phyloP scores from a whole-genome alignment of 2,329 filamentous ascomycete genomes.

The Tolypocladium cylindrosporum region DNA sequence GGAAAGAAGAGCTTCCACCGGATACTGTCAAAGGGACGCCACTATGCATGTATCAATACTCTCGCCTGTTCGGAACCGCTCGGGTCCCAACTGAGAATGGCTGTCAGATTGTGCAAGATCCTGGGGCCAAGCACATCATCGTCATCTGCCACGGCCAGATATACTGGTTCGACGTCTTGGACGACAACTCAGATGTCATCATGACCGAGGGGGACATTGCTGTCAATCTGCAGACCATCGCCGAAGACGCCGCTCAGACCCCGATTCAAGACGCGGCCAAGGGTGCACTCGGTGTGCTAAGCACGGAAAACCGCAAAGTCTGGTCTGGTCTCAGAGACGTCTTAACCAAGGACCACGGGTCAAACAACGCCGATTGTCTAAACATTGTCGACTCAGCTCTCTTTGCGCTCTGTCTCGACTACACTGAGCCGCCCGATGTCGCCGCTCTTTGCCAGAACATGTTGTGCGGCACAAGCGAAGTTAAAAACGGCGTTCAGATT shows the following conservation, averaged over 20 bases:
- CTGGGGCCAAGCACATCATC: constrained; percentile 84
- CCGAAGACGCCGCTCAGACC: constrained; percentile 80
- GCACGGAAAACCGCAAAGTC: constrained; percentile 90
- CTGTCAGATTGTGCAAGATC: constrained; percentile 92
- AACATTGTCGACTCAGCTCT: constrained; percentile 90
- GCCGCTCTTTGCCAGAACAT: constrained; percentile 94
- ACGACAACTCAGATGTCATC: constrained; percentile 88
- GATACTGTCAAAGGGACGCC: constrained; percentile 77
- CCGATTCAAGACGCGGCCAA: constrained; percentile 95
- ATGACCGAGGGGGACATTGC: constrained; percentile 94
- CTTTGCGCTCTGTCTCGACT: constrained; percentile 87
- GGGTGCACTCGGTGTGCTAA: constrained; percentile 83
- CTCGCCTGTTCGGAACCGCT: constrained; percentile 86
- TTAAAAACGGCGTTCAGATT: constrained; percentile 88
- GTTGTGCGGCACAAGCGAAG: constrained; percentile 89
- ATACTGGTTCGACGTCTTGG: constrained; percentile 97
- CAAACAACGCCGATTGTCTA: constrained; percentile 94
- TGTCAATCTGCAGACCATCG: constrained; percentile 82
- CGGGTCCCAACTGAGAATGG: constrained; percentile 89
- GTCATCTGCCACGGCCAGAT: constrained; percentile 92
- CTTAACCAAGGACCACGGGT: constrained; percentile 72
- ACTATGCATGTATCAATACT: constrained; percentile 97
- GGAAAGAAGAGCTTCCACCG: constrained; percentile 84
- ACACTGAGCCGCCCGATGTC: constrained; percentile 72
- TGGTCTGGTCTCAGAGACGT: constrained; percentile 91